Conservation (phyloP, 2,329 filamentous ascomycete genomes). For the Pseudogymnoascus sp. region DNA sequence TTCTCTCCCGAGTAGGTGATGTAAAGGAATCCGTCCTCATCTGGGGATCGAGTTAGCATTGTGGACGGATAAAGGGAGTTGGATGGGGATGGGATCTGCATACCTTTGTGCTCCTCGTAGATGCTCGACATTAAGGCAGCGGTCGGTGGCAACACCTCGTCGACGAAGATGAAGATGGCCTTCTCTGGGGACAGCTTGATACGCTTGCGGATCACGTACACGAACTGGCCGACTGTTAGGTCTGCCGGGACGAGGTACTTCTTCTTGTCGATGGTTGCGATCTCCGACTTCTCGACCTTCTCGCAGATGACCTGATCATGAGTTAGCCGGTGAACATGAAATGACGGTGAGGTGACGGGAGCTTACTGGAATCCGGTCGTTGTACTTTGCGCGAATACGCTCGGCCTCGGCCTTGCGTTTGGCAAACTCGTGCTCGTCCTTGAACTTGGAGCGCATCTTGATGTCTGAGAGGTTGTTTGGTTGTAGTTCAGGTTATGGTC, state of each 20-base stretch:
- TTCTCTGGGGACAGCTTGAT: conserved; percentile 99
- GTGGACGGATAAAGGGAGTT: background rate
- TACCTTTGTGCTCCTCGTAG: conserved; percentile 91
- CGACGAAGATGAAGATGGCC: conserved; percentile 99
- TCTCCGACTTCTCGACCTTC: conserved; percentile 98
- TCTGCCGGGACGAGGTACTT: conserved; percentile 98
- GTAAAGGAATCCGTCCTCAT: conserved; percentile 79
- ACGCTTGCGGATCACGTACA: conserved; percentile 99
- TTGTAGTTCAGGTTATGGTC: conserved; percentile 1
- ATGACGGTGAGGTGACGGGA: conserved; percentile 24
- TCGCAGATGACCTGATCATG: conserved; percentile 84
- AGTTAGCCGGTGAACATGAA: conserved; percentile 21
- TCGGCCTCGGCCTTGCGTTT: conserved; percentile 99
- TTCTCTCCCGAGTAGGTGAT: conserved; percentile 99
- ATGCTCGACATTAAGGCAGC: conserved; percentile 98
- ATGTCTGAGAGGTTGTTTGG: conserved; percentile 25
- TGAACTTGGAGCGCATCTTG: conserved; percentile 98
- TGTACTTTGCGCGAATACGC: conserved; percentile 88
- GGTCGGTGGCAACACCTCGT: conserved; percentile 93
- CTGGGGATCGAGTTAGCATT: conserved; percentile 23
- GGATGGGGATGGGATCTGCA: background rate
- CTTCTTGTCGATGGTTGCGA: conserved; percentile 99
- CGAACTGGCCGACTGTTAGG: conserved; percentile 97
- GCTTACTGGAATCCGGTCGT: conserved; percentile 92
- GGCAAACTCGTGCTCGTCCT: conserved; percentile 99